Evolutionary conservation across 306 rosid species (phyloP).

Genomic region (Urtica urens): DNA sequence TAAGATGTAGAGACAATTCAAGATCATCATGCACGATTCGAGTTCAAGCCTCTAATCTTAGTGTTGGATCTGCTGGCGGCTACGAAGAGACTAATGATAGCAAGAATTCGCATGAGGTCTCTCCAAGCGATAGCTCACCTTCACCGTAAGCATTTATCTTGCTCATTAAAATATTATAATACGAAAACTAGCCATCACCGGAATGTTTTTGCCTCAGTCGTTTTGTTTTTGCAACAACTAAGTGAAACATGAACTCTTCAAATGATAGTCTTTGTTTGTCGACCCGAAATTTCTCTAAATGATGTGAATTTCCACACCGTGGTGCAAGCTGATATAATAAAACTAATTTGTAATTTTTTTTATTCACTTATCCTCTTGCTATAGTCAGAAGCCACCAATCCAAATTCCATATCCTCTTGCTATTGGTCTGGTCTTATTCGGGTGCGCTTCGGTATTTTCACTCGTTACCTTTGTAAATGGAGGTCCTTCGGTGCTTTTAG

Average conservation of each 20-base stretch:
- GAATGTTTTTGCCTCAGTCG: no score
- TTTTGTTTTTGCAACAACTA: no score
- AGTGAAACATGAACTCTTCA: no score
- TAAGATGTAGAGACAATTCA: constrained; percentile 37
- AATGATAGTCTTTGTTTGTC: no score
- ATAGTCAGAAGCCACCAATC: constrained; percentile 63
- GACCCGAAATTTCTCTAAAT: no score
- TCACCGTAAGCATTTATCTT: constrained; percentile 74
- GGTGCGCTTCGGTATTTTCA: constrained; percentile 66
- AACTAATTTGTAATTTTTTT: constrained; percentile 21
- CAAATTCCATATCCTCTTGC: constrained; percentile 58
- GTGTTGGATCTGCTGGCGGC: constrained; percentile 67
- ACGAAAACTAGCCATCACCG: no score
- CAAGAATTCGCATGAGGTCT: constrained; percentile 22
- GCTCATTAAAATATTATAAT: no score
- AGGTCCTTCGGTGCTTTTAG: constrained; percentile 63
- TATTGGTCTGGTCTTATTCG: constrained; percentile 61
- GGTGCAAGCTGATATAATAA: no score
- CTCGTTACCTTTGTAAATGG: constrained; percentile 79
- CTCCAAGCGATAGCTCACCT: constrained; percentile 33
- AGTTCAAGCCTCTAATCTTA: constrained; percentile 63
- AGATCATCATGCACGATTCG: constrained; percentile 27
- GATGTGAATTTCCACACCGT: no score
- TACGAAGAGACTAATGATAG: constrained; percentile 35
- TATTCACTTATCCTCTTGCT: constrained; percentile 28